Evolutionary conservation across 495 filamentous ascomycete species (phyloP), one percentile per base, ranked within the genome.

Genomic region (Chaetomidium leptoderma): DNA sequence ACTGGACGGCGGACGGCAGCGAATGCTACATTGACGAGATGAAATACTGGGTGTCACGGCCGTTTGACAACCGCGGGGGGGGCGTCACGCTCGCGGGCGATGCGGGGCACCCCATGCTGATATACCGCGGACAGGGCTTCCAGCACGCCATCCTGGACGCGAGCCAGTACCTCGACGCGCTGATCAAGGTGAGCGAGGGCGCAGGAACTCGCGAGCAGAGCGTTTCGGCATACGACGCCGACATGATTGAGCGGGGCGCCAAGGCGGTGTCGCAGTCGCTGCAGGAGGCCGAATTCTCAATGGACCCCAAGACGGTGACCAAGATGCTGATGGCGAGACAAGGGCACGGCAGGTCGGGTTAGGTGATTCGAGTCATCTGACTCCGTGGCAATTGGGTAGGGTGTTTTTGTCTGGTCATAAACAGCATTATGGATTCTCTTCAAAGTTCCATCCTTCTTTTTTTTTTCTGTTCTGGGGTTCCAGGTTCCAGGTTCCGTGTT

Each of bases 51-150:
- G 46, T 67, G 16, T 66, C 71, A 0, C 68, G 68, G 27, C 62
- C 58, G 2, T 84, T 76, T 74, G 72, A 83, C 61, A 83, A 74
- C 39, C 66, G 59, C 2, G 69, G 62, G 2, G 82, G 82, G 1
- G 63, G 73, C 13, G 70, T 82, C 0, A 82, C 80, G 16, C 56
- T 84, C 36, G 78, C 74, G 0, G 81, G 82, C 2, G 83, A 86
- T 65, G 81, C 82, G 2, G 80, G 78, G 3, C 82, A 86, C 65
- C 76, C 80, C 0, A 84, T 84, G 82, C 74, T 79, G 1, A 72
- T 72, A 51, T 76, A 81, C 45, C 75, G 80, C 21, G 80, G 80
- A 8, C 79, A 83, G 66, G 79, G 79, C 1, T 65, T 79, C 6
- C 79, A 81, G 53, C 78, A 81, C 50, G 70, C 71, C 32, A 65